A percentile compares a stretch with the other conserved stretches of the same genome.
Evolutionary conservation across 2,329 filamentous ascomycete species (phyloP).

Genomic region (Coniella vitis): DNA sequence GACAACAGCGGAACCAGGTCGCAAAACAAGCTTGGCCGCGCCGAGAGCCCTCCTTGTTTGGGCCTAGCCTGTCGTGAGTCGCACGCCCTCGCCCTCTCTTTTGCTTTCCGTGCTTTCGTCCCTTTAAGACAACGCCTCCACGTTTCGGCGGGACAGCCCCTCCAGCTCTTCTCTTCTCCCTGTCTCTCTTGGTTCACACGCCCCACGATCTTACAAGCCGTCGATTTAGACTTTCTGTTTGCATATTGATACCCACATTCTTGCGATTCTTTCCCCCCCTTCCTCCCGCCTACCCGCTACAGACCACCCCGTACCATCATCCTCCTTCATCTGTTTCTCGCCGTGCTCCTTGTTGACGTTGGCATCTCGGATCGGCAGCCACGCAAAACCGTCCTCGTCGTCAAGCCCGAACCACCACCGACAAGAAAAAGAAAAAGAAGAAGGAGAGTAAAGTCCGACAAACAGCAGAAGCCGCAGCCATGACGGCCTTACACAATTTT

Average conservation of each 20-base stretch:
- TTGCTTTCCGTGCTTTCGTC: no score
- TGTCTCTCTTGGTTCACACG: neutral
- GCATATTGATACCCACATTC: neutral
- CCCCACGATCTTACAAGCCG: neutral
- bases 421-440: neutral
- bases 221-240: no score
- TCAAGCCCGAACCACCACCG: neutral
- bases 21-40: neutral
- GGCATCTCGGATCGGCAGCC: no score
- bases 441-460: neutral
- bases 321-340: no score
- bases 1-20: no score
- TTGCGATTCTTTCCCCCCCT: neutral
- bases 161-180: no score
- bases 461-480: neutral
- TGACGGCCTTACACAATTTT: constrained; percentile 16
- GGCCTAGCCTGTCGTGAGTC: neutral
- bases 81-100: no score
- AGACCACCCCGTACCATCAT: no score
- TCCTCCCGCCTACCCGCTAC: neutral
- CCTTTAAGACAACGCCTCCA: no score
- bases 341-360: no score
- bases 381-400: no score
- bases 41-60: neutral
- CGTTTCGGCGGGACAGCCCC: no score